A percentile compares a stretch with the other conserved stretches of the same genome.
Conservation (phyloP, 495 filamentous ascomycete genomes). For the Aspergillus mulundensis region DNA sequence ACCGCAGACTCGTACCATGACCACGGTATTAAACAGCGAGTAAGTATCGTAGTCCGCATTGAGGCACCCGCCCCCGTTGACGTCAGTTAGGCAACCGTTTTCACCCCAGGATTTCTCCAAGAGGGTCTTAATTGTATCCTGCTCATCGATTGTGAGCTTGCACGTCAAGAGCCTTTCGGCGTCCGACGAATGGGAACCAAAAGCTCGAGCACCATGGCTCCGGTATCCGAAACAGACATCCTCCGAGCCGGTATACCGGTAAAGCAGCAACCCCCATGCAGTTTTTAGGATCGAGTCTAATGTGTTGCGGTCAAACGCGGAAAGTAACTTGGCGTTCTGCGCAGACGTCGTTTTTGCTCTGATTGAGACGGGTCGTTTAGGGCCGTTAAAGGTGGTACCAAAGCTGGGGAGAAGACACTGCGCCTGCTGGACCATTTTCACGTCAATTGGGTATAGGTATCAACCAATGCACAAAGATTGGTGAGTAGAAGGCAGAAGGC, state of each 20-base stretch:
- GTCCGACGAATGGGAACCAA: slow-evolving; percentile 20
- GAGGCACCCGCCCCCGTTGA: slow-evolving; percentile 1
- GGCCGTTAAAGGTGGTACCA: slow-evolving; percentile 26
- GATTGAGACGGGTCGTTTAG: slow-evolving; percentile 36
- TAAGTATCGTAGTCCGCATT: slow-evolving; percentile 15
- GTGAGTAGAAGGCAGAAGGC: neutral
- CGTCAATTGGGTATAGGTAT: slow-evolving; percentile 12
- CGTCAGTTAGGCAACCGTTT: slow-evolving; percentile 11
- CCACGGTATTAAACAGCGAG: slow-evolving; percentile 36
- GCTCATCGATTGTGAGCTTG: slow-evolving; percentile 29
- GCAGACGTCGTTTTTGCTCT: slow-evolving; percentile 30
- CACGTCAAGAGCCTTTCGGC: slow-evolving; percentile 17
- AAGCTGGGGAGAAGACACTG: slow-evolving; percentile 38
- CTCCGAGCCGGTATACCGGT: slow-evolving; percentile 50
- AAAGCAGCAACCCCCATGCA: slow-evolving; percentile 52
- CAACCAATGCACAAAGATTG: neutral
- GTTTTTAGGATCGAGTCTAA: slow-evolving; percentile 40
- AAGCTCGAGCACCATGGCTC: slow-evolving; percentile 26
- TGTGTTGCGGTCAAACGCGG: slow-evolving; percentile 29
- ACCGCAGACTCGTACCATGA: slow-evolving; percentile 38
- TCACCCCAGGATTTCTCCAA: slow-evolving; percentile 26
- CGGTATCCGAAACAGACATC: slow-evolving; percentile 56
- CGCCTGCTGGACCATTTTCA: slow-evolving; percentile 33
- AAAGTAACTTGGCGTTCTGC: slow-evolving; percentile 33
- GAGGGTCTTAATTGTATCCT: slow-evolving; percentile 29